phyloP scores from a whole-genome alignment of 495 filamentous ascomycete genomes.

The Poronia punctata region DNA sequence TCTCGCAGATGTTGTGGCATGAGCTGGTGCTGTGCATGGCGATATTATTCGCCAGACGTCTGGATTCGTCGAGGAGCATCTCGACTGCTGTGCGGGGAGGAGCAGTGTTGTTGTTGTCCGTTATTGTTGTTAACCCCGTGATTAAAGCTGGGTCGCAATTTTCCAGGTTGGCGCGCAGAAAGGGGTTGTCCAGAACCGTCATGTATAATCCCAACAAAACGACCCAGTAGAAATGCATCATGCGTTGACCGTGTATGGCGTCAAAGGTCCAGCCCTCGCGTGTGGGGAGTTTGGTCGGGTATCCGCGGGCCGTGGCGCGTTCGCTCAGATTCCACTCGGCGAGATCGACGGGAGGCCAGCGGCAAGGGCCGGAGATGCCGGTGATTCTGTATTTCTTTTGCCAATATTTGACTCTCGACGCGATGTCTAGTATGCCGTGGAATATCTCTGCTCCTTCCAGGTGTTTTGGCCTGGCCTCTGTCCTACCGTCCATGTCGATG shows the following conservation, averaged over 20 bases:
- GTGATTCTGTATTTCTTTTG: background rate
- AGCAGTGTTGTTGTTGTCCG: background rate
- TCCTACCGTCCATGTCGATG: too few species aligned
- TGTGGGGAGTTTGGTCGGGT: slow-evolving; percentile 1
- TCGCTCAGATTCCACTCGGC: background rate
- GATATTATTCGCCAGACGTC: slow-evolving; percentile 2
- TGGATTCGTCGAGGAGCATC: slow-evolving; percentile 2
- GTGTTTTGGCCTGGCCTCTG: background rate
- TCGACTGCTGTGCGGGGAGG: too few species aligned
- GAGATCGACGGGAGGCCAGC: background rate
- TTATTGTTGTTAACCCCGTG: background rate
- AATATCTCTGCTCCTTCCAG: background rate
- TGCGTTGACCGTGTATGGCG: background rate
- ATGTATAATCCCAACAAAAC: slow-evolving; percentile 4
- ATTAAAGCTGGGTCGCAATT: background rate
- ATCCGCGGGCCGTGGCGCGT: slow-evolving; percentile 6
- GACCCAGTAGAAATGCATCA: slow-evolving; percentile 5
- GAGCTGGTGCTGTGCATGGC: background rate
- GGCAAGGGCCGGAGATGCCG: background rate
- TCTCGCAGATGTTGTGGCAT: slow-evolving; percentile 3
- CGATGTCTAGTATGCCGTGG: background rate
- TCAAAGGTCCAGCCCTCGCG: slow-evolving; percentile 4
- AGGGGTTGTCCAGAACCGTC: slow-evolving; percentile 3
- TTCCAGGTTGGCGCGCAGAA: slow-evolving; percentile 1
- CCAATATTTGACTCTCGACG: slow-evolving; percentile 1